Evolutionary conservation across 192 early-diverging fungal genomes (phyloP), one percentile per base, ranked within the genome.

Genomic region (Backusella westeae): DNA sequence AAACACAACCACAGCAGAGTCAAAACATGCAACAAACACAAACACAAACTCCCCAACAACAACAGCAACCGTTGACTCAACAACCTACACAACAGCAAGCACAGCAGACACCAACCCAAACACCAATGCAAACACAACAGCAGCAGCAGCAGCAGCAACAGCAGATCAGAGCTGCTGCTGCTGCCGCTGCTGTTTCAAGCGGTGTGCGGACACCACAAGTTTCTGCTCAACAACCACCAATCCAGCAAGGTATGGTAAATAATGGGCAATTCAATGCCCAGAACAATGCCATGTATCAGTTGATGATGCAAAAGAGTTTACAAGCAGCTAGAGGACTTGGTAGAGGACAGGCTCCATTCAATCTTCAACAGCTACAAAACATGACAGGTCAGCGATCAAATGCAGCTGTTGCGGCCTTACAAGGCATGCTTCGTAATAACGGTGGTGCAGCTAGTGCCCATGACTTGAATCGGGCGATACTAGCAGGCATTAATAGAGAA

Each of bases 321-420:
- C n/a, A 68, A 29, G 69, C 72, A 29, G 74, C 74, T 68, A 41
- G 75, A 34, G 80, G 76, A 23, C 70, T 76, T 10, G 80, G 75
- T 23, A 76, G 80, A 21, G 80, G 80, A 1, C 72, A 74, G 6
- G 46, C 38, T 21, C 75, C 75, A 15, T 65, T 77, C n/a, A n/a
- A 76, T 8, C 80, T 72, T 32, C 80, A 81, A 29, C 79, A 80
- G 35, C 44, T 52, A 21, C 71, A 78, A 32, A 78, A 78, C 29
- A 19, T 46, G 38, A 32, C 70, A 29, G 26, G 26, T 8, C 70
- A 72, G 12, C 56, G 56, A 63, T 29, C 56, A 23, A 74, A 34
- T 66, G 34, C 73, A 74, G 53, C 73, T 23, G 49, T 65, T 66
- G 56, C 56, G 42, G 56, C 73, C 56, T 29, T 63, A 29, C 56